Conservation (phyloP, 2,329 filamentous ascomycete species). For the Penicillium sp. region DNA sequence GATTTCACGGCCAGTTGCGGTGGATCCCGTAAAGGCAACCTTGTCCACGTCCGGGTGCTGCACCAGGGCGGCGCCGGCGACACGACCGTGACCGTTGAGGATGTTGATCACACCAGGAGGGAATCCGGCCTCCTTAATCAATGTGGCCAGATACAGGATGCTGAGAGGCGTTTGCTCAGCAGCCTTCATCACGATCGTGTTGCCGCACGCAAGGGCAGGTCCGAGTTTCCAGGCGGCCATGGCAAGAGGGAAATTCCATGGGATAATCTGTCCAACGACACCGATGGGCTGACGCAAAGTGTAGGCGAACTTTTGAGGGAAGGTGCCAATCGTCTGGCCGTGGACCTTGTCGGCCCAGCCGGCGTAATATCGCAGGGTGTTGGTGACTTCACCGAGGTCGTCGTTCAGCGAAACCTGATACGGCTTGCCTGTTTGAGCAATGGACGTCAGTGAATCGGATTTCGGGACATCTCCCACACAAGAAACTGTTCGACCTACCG, state of each 20-base stretch:
- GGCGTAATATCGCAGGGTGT: slow-evolving; percentile 76
- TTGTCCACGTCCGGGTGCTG: slow-evolving; percentile 18
- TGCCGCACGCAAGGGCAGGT: slow-evolving; percentile 21
- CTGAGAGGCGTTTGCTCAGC: slow-evolving; percentile 23
- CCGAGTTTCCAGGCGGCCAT: slow-evolving; percentile 24
- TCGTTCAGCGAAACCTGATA: slow-evolving; percentile 49
- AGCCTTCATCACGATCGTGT: slow-evolving; percentile 22
- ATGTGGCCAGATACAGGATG: slow-evolving; percentile 17
- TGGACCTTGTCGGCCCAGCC: slow-evolving; percentile 90
- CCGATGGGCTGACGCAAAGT: slow-evolving; percentile 71
- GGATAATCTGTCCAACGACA: slow-evolving; percentile 82
- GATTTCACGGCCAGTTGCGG: slow-evolving; percentile 20
- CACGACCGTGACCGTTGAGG: slow-evolving; percentile 20
- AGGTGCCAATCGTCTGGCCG: slow-evolving; percentile 65
- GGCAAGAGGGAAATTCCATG: slow-evolving; percentile 67
- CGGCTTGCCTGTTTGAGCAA: slow-evolving; percentile 33
- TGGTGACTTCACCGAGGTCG: slow-evolving; percentile 63
- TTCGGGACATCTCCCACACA: not conserved
- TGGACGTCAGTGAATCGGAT: not conserved
- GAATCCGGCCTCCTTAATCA: slow-evolving; percentile 22
- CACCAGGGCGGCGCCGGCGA: slow-evolving; percentile 20
- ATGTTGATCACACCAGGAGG: slow-evolving; percentile 22
- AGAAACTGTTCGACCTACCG: slow-evolving; percentile 48
- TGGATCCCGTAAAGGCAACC: slow-evolving; percentile 22
- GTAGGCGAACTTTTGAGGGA: slow-evolving; percentile 70